Evolutionary conservation across 2,329 filamentous ascomycete species (phyloP).

Genomic region (Apiospora rasikravindrae): DNA sequence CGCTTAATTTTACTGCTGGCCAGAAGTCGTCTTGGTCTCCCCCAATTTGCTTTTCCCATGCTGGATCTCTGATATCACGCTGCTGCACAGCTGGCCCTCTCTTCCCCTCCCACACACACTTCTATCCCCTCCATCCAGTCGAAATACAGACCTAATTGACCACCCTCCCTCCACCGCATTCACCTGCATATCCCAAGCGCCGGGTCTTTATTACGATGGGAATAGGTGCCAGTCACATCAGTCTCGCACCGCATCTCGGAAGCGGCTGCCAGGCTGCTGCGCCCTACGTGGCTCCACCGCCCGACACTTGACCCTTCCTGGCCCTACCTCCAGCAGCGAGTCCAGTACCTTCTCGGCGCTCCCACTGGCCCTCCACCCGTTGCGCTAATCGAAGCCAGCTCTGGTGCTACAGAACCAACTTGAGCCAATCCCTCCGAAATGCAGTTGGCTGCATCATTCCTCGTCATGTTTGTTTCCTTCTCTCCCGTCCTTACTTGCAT

Average conservation of each 20-base stretch:
- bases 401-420: not conserved
- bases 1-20: slow-evolving; percentile 14
- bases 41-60: slow-evolving; percentile 5
- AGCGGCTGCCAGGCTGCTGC: not conserved
- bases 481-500: not conserved
- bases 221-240: not conserved
- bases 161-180: not conserved
- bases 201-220: not conserved
- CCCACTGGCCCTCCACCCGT: not conserved
- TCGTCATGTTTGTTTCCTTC: not conserved
- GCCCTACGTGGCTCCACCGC: slow-evolving; percentile 11
- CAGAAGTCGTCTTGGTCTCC: not conserved
- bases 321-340: too few relatives aligned
- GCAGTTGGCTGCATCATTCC: not conserved
- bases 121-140: not conserved
- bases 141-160: not conserved
- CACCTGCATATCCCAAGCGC: slow-evolving; percentile 14
- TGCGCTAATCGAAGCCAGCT: not conserved
- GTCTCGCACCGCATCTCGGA: slow-evolving; percentile 12
- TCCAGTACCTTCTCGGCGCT: not conserved
- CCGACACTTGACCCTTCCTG: not conserved
- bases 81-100: not conserved
- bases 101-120: not conserved
- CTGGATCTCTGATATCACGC: slow-evolving; percentile 1
- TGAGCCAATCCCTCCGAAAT: not conserved